Evolutionary conservation across 2,329 filamentous ascomycete genomes (phyloP).

Genomic region (Chalara sp.): DNA sequence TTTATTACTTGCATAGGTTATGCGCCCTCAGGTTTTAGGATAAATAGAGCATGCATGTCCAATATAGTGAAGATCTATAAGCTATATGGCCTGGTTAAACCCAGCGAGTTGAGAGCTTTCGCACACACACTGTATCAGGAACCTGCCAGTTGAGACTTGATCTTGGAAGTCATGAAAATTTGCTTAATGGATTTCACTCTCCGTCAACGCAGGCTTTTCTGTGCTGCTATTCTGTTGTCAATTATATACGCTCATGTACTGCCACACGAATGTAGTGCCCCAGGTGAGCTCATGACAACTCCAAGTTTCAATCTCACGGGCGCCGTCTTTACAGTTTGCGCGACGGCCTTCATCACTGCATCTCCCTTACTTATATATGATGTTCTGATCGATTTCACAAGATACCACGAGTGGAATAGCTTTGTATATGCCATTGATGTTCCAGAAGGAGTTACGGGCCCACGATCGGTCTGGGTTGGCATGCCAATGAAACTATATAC

Average conservation of each 20-base stretch:
- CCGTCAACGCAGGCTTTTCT: too few relatives aligned
- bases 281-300: slow-evolving; percentile 4
- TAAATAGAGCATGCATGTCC: too few relatives aligned
- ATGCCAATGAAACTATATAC: slow-evolving; percentile 10
- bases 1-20: too few relatives aligned
- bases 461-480: slow-evolving; percentile 7
- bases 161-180: too few relatives aligned
- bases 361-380: slow-evolving; percentile 2
- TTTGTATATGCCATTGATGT: slow-evolving; percentile 10
- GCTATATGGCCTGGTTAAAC: too few relatives aligned
- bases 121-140: too few relatives aligned
- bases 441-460: slow-evolving; percentile 2
- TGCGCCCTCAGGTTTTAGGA: too few relatives aligned
- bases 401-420: slow-evolving; percentile 8
- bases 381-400: slow-evolving; percentile 5
- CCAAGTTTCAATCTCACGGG: slow-evolving; percentile 4
- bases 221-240: too few relatives aligned
- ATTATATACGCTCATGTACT: neutral
- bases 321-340: slow-evolving; percentile 8
- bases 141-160: too few relatives aligned
- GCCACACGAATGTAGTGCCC: slow-evolving; percentile 2
- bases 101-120: too few relatives aligned
- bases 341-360: slow-evolving; percentile 3
- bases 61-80: too few relatives aligned
- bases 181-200: too few relatives aligned